Evolutionary conservation across 2,329 filamentous ascomycete genomes (phyloP).

Genomic region (Fusarium veterinarium): DNA sequence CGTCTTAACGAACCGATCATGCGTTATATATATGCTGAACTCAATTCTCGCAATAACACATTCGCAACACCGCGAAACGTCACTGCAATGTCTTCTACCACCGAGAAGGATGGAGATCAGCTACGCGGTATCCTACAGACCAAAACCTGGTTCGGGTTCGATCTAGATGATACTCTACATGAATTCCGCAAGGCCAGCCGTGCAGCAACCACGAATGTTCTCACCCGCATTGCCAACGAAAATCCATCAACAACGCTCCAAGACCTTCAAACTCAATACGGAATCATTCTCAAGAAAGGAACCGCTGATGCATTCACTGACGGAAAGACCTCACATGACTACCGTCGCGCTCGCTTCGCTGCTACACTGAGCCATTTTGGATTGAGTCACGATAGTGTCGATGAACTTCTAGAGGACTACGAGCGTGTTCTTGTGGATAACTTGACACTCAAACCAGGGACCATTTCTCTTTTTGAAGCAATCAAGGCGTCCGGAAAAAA

Average conservation of each 20-base stretch:
- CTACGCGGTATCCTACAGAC: neutral
- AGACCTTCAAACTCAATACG: slow-evolving; percentile 45
- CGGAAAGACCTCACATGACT: slow-evolving; percentile 57
- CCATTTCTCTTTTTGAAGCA: slow-evolving; percentile 47
- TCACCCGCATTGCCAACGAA: slow-evolving; percentile 45
- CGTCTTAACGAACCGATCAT: neutral
- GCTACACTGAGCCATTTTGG: slow-evolving; percentile 47
- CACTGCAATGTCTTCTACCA: neutral
- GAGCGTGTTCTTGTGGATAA: slow-evolving; percentile 45
- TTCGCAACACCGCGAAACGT: no score
- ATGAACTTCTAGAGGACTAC: slow-evolving; percentile 45
- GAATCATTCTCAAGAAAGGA: slow-evolving; percentile 47
- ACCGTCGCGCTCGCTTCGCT: slow-evolving; percentile 54
- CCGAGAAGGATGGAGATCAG: fast-evolving
- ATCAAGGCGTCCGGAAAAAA: slow-evolving; percentile 52
- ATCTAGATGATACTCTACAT: slow-evolving; percentile 62
- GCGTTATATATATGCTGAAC: neutral
- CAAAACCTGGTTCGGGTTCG: slow-evolving; percentile 57
- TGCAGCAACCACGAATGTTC: slow-evolving; percentile 48
- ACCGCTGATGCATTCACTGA: slow-evolving; percentile 57
- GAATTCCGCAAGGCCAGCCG: slow-evolving; percentile 56
- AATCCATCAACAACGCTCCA: slow-evolving; percentile 1
- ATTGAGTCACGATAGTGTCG: slow-evolving; percentile 29
- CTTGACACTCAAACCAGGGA: slow-evolving; percentile 53
- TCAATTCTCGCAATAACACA: neutral